Percentiles rank a stretch among this genome's conserved stretches.
Conservation (phyloP, 129 eudicot species). For the Lactuca saligna region DNA sequence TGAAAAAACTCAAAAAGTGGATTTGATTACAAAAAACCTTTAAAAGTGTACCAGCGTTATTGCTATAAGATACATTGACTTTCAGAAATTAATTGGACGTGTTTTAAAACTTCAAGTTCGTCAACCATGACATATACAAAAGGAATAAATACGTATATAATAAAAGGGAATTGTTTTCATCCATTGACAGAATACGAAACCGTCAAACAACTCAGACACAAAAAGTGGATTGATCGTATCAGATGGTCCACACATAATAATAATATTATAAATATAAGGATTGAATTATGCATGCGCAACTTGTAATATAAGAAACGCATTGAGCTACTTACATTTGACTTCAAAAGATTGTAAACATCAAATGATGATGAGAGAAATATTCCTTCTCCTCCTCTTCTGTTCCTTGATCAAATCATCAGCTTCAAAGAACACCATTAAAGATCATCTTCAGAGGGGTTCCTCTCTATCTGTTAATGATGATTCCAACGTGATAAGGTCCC, state of each 20-base stretch:
- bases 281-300: background rate
- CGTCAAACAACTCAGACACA: background rate
- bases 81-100: too few relatives aligned
- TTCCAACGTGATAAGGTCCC: slow-evolving; percentile 32
- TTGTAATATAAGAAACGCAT: background rate
- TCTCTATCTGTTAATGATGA: slow-evolving; percentile 33
- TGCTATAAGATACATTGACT: too few relatives aligned
- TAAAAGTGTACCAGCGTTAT: too few relatives aligned
- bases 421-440: background rate
- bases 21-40: too few relatives aligned
- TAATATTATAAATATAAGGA: background rate
- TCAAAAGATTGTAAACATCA: background rate
- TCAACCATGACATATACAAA: too few relatives aligned
- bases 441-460: slow-evolving; percentile 21
- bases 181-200: too few relatives aligned
- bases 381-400: slow-evolving; percentile 1
- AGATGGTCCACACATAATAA: background rate
- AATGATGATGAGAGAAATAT: background rate
- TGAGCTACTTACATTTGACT: background rate
- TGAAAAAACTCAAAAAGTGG: too few relatives aligned
- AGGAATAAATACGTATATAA: too few relatives aligned
- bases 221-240: background rate
- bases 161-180: too few relatives aligned
- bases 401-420: background rate
- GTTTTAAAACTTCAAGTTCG: too few relatives aligned